These are phyloP conservation scores for Aspergillus brunneoviolaceus DNA, from an alignment of 2,329 filamentous ascomycete genomes.

Conservation along the genomic window DNA sequence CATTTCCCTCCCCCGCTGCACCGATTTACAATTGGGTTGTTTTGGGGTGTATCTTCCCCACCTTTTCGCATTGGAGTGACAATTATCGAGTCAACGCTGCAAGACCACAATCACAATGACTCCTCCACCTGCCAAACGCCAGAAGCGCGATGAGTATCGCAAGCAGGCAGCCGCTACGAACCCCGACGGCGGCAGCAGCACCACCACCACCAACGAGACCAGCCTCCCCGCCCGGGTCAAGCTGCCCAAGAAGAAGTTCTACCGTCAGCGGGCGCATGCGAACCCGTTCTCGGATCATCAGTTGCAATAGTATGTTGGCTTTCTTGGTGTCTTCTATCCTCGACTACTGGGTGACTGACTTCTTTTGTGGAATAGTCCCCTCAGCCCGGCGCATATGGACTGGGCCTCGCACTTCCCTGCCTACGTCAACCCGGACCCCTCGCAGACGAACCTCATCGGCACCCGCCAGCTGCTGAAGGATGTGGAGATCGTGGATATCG, in stretches of 20 bases:
- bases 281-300: slow-evolving; percentile 97
- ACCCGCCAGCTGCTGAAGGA: slow-evolving; percentile 58
- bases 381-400: slow-evolving; percentile 79
- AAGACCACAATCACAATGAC: slow-evolving; percentile 1
- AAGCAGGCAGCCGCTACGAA: slow-evolving; percentile 43
- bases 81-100: not conserved
- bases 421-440: slow-evolving; percentile 53
- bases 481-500: slow-evolving; percentile 93
- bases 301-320: slow-evolving; percentile 71
- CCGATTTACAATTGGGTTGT: not conserved
- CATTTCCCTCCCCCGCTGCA: not conserved
- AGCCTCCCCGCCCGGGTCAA: slow-evolving; percentile 47
- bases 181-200: slow-evolving; percentile 23
- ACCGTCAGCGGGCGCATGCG: slow-evolving; percentile 91
- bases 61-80: not conserved
- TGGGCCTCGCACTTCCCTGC: slow-evolving; percentile 83
- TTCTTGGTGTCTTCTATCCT: not conserved
- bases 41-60: not conserved
- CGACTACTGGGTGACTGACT: not conserved
- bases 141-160: slow-evolving; percentile 68
- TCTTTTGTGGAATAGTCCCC: slow-evolving; percentile 58
- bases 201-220: slow-evolving; percentile 9
- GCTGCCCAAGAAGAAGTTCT: slow-evolving; percentile 92
- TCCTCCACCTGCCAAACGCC: slow-evolving; percentile 14
- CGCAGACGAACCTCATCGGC: slow-evolving; percentile 33